Percentiles rank a stretch among this genome's conserved stretches.
These are phyloP conservation scores for Clavulina sp. DNA, from an alignment of 768 basidiomycete genomes.

Conservation along the genomic window DNA sequence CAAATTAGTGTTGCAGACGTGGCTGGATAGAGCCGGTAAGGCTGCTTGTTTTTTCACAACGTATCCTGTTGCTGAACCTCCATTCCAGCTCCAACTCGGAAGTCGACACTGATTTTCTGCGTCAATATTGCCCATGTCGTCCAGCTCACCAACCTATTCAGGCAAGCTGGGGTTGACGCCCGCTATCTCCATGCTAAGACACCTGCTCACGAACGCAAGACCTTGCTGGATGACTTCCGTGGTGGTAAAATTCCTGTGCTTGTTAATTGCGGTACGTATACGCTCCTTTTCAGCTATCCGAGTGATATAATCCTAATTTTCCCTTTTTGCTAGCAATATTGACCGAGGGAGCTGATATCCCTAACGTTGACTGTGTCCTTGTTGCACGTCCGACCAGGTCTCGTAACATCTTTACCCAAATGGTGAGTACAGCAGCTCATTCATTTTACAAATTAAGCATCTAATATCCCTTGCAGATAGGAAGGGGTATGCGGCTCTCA, in stretches of 20 bases:
- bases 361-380: constrained; percentile 82
- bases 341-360: constrained; percentile 90
- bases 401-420: constrained; percentile 77
- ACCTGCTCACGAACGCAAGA: constrained; percentile 40
- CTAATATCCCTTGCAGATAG: constrained; percentile 39
- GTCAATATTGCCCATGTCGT: constrained; percentile 69
- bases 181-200: constrained; percentile 61
- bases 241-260: constrained; percentile 65
- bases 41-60: constrained; percentile 3
- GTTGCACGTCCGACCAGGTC: constrained; percentile 81
- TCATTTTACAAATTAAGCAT: constrained; percentile 1
- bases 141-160: constrained; percentile 54
- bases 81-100: constrained; percentile 35
- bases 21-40: constrained; percentile 72
- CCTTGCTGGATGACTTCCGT: constrained; percentile 49
- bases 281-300: background rate
- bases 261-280: constrained; percentile 60
- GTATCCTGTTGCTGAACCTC: background rate
- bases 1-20: constrained; percentile 58
- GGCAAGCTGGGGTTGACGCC: constrained; percentile 64
- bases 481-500: constrained; percentile 78
- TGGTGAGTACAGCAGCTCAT: constrained; percentile 41
- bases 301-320: background rate
- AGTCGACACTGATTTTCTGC: constrained; percentile 86
- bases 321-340: constrained; percentile 41